Conservation (phyloP, 352 stramenopile species). For the Phytophthora idaei region DNA sequence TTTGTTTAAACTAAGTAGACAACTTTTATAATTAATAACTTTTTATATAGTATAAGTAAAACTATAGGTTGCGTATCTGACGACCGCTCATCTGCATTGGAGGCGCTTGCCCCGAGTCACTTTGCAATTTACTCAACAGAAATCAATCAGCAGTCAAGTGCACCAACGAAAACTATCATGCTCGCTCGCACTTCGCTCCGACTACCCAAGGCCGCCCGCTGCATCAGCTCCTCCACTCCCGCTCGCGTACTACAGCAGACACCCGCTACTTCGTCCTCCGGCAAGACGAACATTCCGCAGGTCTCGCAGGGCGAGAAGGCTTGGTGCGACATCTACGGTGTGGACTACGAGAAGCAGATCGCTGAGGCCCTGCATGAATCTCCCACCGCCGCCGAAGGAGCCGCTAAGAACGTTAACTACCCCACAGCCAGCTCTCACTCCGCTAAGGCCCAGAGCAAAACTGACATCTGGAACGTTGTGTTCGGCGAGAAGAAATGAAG, state of each 20-base stretch:
- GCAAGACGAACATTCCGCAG: slow-evolving; percentile 22
- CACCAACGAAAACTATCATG: slow-evolving; percentile 22
- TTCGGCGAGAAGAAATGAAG: slow-evolving; percentile 41
- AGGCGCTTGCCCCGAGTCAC: slow-evolving; percentile 9
- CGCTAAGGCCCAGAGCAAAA: slow-evolving; percentile 35
- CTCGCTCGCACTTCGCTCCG: slow-evolving; percentile 32
- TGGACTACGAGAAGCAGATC: slow-evolving; percentile 77
- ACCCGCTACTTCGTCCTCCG: slow-evolving; percentile 17
- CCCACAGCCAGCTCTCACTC: slow-evolving; percentile 7
- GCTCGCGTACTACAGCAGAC: slow-evolving; percentile 46
- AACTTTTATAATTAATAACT: background rate
- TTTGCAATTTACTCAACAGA: slow-evolving; percentile 30
- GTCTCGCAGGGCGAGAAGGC: slow-evolving; percentile 62
- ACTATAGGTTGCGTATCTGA: background rate
- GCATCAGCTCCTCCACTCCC: slow-evolving; percentile 39
- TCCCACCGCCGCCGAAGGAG: slow-evolving; percentile 23
- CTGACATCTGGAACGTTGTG: slow-evolving; percentile 61
- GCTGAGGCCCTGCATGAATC: slow-evolving; percentile 63
- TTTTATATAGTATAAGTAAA: background rate
- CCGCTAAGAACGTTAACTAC: slow-evolving; percentile 39
- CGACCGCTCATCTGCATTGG: slow-evolving; percentile 14
- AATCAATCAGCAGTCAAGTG: background rate
- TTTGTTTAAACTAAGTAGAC: background rate
- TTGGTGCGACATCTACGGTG: slow-evolving; percentile 80
- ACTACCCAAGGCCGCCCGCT: slow-evolving; percentile 37